Evolutionary conservation across 192 early-diverging fungal genomes (phyloP).

Genomic region (Oehlia diaphana): DNA sequence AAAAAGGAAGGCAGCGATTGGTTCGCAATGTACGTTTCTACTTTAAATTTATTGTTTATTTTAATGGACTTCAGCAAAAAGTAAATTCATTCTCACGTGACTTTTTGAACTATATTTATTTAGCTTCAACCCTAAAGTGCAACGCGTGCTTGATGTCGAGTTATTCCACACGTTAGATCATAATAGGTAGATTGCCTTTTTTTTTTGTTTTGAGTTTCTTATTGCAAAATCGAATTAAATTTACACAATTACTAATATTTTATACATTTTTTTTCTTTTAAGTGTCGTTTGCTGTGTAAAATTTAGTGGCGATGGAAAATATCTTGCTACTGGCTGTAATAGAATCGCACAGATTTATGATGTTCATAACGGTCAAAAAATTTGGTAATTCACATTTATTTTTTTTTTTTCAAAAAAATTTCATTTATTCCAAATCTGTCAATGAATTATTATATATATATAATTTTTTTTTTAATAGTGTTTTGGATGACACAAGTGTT

Average conservation of each 20-base stretch:
- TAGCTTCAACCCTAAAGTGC: constrained; percentile 66
- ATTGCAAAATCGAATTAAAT: too few species aligned
- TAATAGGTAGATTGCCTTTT: constrained; percentile 34
- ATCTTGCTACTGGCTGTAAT: constrained; percentile 94
- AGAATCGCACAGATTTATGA: constrained; percentile 87
- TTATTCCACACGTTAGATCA: constrained; percentile 61
- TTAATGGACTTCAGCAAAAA: not conserved
- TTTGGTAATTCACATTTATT: constrained; percentile 50
- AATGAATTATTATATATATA: not conserved
- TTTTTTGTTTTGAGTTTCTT: constrained; percentile 17
- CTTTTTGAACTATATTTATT: constrained; percentile 2
- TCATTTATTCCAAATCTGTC: not conserved
- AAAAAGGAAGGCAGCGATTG: constrained; percentile 86
- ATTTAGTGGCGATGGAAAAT: constrained; percentile 90
- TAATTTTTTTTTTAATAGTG: constrained; percentile 44
- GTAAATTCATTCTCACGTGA: not conserved
- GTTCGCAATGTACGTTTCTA: constrained; percentile 71
- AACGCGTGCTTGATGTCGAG: constrained; percentile 64
- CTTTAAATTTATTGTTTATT: not conserved
- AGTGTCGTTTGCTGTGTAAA: constrained; percentile 98
- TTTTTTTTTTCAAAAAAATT: too few species aligned
- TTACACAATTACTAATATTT: constrained; percentile 37
- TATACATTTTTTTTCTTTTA: constrained; percentile 57
- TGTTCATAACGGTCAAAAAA: constrained; percentile 69
- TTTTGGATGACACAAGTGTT: constrained; percentile 74